These are phyloP conservation scores for Glutinoglossum americanum DNA, from an alignment of 495 filamentous ascomycete genomes.

Conservation along the genomic window DNA sequence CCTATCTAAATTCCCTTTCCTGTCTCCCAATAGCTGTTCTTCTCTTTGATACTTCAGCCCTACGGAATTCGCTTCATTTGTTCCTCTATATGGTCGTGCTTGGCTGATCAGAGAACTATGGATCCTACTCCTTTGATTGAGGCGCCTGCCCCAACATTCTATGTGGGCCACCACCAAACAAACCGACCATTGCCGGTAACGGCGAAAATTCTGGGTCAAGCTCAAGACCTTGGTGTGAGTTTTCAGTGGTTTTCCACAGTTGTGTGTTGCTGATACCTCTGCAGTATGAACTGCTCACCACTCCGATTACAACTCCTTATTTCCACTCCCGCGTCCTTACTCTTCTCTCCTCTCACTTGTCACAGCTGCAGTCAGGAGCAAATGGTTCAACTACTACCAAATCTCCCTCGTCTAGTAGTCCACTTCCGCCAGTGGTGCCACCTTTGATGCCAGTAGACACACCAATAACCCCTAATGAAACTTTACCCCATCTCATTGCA, in stretches of 20 bases:
- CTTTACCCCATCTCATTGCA: constrained; percentile 47
- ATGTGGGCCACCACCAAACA: constrained; percentile 68
- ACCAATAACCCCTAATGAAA: constrained; percentile 44
- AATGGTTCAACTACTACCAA: constrained; percentile 18
- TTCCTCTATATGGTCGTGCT: neutral
- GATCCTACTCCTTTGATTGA: neutral
- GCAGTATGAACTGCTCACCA: constrained; percentile 86
- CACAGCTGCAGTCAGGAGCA: constrained; percentile 14
- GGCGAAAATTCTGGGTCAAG: constrained; percentile 37
- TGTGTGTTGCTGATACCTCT: neutral
- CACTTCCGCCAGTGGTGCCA: constrained; percentile 34
- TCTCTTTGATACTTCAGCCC: neutral
- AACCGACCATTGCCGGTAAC: constrained; percentile 38
- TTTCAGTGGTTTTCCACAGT: neutral
- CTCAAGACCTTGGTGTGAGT: constrained; percentile 42
- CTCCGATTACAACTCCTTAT: constrained; percentile 61
- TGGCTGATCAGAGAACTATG: neutral
- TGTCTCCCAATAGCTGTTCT: neutral
- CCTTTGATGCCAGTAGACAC: constrained; percentile 56
- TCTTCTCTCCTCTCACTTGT: constrained; percentile 36
- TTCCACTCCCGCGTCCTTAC: constrained; percentile 59
- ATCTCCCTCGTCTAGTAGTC: constrained; percentile 13
- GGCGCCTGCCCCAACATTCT: constrained; percentile 32
- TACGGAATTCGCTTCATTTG: neutral
- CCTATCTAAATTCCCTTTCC: neutral